These are phyloP conservation scores for Diaporthe destruens DNA, from an alignment of 2,329 filamentous ascomycete genomes.

Conservation along the genomic window DNA sequence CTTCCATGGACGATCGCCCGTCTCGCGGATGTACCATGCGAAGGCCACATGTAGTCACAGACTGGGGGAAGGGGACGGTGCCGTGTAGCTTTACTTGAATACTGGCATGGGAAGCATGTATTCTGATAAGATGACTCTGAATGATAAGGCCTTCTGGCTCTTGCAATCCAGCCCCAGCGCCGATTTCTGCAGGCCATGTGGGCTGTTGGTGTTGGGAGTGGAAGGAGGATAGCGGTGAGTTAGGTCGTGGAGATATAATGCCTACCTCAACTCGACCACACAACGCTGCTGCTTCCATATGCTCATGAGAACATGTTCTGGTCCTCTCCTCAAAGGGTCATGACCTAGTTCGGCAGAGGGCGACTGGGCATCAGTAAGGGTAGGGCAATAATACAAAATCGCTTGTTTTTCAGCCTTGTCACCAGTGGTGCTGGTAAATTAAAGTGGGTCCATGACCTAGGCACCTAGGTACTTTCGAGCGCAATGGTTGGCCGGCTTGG, in stretches of 20 bases:
- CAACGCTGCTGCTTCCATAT: background rate
- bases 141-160: background rate
- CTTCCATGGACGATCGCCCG: background rate
- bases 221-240: no score
- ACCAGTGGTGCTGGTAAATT: background rate
- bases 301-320: background rate
- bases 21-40: background rate
- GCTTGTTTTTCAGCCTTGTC: slow-evolving; percentile 12
- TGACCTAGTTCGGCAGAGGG: background rate
- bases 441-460: background rate
- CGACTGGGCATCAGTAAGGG: background rate
- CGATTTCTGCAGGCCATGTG: background rate
- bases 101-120: no score
- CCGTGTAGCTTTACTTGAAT: background rate
- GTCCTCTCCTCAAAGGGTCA: background rate
- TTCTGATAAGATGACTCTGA: background rate
- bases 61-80: background rate
- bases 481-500: background rate
- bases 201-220: background rate
- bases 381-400: slow-evolving; percentile 5
- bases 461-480: background rate
- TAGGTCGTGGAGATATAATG: background rate
- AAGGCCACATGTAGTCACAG: background rate
- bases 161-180: background rate
- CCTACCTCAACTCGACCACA: slow-evolving; percentile 22